A percentile compares a stretch with the other conserved stretches of the same genome.
phyloP scores from a whole-genome alignment of 2,329 filamentous ascomycete species.

The Akanthomyces muscarius region DNA sequence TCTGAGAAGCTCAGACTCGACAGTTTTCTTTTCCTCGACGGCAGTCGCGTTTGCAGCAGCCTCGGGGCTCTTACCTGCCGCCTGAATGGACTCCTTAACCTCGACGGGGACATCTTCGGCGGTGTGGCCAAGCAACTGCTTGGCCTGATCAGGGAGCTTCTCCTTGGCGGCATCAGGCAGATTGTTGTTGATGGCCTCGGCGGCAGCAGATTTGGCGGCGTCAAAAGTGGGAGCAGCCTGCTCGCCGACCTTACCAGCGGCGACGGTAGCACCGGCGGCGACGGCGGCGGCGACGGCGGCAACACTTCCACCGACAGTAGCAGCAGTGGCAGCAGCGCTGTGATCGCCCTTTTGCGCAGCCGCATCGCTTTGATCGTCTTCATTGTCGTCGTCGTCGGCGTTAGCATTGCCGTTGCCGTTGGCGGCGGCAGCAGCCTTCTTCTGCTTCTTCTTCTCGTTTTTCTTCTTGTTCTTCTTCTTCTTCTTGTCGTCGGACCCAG shows the following conservation, averaged over 20 bases:
- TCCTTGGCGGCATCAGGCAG: constrained; percentile 54
- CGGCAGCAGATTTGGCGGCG: constrained; percentile 33
- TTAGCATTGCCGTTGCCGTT: constrained; percentile 49
- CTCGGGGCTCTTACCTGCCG: constrained; percentile 62
- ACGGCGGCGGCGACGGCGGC: constrained; percentile 34
- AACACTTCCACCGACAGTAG: constrained; percentile 39
- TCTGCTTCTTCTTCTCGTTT: constrained; percentile 65
- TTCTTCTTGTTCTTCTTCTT: constrained; percentile 69
- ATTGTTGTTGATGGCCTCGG: constrained; percentile 41
- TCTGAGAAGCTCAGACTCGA: constrained; percentile 70
- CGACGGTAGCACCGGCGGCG: constrained; percentile 31
- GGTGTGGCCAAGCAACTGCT: constrained; percentile 39
- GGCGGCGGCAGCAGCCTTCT: constrained; percentile 52
- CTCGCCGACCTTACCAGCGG: constrained; percentile 34
- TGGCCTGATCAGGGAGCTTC: constrained; percentile 45
- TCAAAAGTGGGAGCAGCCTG: constrained; percentile 36
- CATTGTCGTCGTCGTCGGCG: constrained; percentile 48
- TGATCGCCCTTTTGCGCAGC: constrained; percentile 51
- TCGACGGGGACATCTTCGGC: constrained; percentile 46
- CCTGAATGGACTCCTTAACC: constrained; percentile 54
- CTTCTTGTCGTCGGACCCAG: constrained; percentile 43
- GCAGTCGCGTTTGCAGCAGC: constrained; percentile 65
- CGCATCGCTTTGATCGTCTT: constrained; percentile 43
- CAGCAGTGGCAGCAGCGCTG: constrained; percentile 45
- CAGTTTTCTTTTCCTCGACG: constrained; percentile 68